Evolutionary conservation across 2,329 filamentous ascomycete species (phyloP), one percentile per base, ranked within the genome.

Genomic region (Aureobasidium lini): DNA sequence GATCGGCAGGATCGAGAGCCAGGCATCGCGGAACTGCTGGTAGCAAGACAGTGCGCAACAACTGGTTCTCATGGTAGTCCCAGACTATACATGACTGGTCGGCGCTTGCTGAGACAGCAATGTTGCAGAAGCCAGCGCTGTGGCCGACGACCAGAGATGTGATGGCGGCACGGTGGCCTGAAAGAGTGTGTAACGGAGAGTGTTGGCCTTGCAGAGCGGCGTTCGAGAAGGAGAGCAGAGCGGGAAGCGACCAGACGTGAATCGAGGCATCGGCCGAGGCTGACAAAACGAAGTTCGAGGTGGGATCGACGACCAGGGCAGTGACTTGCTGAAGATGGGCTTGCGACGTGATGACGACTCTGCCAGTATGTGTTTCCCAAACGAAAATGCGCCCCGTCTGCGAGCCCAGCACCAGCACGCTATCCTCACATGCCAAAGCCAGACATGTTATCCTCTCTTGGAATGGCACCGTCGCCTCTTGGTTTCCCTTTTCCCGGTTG

Each of bases 81-180:
- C 94, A 99, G 62, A 95, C 80, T 67, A 96, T 86, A 66, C 90
- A 90, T 7, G 90, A 94, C 73, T 89, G 92, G 75, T 97, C 94
- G 66, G 84, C 85, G 64, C 90, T 90, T 6, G 86, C 84, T 3
- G 93, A 95, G 18, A 96, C 81, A 61, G 88, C 92, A 62, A 97
- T 85, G 71, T 89, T 93, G 61, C 87, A 87, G 66, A 85, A 83
- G 70, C 84, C 86, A 61, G 81, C 77, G 69, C 87, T 87, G 68
- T 89, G 84, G 16, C 88, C 86, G 58, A 81, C 71, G 9, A 73
- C 73, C n/a, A 85, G 70, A 3, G 79, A 75, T 6, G 84, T 93
- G 72, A 92, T 85, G 70, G 81, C 87, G 63, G 84, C 86, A 36
- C 88, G 83, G 71, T 95, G 90, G 65, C 87, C 86, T 31, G 88